Percentiles rank a stretch among this genome's conserved stretches.
Conservation (phyloP, 1,284 basidiomycete species). For the Pholiota adiposa region DNA sequence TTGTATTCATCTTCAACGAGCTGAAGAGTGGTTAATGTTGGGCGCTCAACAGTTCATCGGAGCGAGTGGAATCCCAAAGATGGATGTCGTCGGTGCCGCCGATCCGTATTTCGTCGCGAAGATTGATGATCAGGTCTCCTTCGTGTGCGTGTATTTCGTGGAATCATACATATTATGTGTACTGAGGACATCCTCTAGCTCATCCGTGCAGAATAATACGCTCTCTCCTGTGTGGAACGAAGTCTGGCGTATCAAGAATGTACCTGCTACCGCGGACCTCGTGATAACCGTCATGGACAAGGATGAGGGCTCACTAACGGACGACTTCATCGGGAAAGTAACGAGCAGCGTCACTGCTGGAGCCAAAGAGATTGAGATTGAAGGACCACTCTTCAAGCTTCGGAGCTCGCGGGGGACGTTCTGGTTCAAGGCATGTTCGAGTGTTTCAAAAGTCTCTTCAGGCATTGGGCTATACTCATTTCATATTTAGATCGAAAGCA, state of each 20-base stretch:
- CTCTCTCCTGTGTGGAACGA: conserved; percentile 76
- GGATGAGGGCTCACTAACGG: conserved; percentile 58
- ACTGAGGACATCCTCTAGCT: conserved; percentile 49
- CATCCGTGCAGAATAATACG: conserved; percentile 63
- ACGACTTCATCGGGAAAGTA: conserved; percentile 72
- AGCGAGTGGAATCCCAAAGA: conserved; percentile 66
- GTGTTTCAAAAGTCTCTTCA: not conserved
- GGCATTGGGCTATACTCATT: not conserved
- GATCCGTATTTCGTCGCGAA: conserved; percentile 77
- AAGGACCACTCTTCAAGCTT: conserved; percentile 49
- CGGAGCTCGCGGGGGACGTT: conserved; percentile 57
- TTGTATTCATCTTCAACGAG: not conserved
- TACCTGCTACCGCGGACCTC: conserved; percentile 62
- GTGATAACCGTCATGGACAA: conserved; percentile 67
- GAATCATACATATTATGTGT: not conserved
- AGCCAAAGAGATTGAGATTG: conserved; percentile 63
- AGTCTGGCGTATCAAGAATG: conserved; percentile 72
- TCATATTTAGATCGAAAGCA: conserved; percentile 38
- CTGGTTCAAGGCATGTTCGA: conserved; percentile 60
- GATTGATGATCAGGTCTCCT: conserved; percentile 62
- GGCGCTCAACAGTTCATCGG: conserved; percentile 62
- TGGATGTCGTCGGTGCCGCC: conserved; percentile 68
- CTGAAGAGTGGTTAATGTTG: not conserved
- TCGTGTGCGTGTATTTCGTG: conserved; percentile 48
- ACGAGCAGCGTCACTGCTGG: conserved; percentile 55